phyloP scores from a whole-genome alignment of 768 basidiomycete species.

The Asterophora lycoperdoides region DNA sequence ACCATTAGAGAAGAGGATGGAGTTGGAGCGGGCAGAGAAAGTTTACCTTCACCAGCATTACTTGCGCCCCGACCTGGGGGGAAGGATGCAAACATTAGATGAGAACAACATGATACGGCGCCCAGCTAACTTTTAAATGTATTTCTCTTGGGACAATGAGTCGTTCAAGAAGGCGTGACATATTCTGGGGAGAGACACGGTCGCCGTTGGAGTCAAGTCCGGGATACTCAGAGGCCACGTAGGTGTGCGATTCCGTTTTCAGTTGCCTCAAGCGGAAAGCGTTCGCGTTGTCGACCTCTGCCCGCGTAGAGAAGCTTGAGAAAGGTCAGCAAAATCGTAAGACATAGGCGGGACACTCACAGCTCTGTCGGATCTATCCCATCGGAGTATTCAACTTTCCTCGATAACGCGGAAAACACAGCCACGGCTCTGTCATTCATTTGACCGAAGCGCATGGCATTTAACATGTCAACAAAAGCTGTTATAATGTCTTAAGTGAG shows the following conservation, averaged over 20 bases:
- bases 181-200: conserved; percentile 31
- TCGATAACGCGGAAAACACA: conserved; percentile 53
- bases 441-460: conserved; percentile 78
- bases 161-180: conserved; percentile 47
- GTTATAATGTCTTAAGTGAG: not conserved
- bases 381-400: conserved; percentile 60
- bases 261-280: conserved; percentile 43
- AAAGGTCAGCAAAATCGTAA: not conserved
- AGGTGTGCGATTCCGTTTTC: conserved; percentile 33
- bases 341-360: conserved; percentile 31
- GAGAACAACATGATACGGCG: conserved; percentile 1
- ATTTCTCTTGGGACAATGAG: conserved; percentile 52
- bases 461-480: conserved; percentile 83
- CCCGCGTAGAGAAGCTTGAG: conserved; percentile 63
- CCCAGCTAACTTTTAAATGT: conserved; percentile 42
- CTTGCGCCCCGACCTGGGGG: conserved; percentile 71
- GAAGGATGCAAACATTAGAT: not conserved
- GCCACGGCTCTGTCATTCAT: conserved; percentile 39
- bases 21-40: not conserved
- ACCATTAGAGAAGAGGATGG: not conserved
- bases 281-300: conserved; percentile 74
- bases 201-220: conserved; percentile 43
- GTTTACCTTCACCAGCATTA: conserved; percentile 72
- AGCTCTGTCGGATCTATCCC: conserved; percentile 80
- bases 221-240: conserved; percentile 40